These are phyloP conservation scores for Lavandula angustifolia DNA, from an alignment of 257 asterid species.

Conservation along the genomic window DNA sequence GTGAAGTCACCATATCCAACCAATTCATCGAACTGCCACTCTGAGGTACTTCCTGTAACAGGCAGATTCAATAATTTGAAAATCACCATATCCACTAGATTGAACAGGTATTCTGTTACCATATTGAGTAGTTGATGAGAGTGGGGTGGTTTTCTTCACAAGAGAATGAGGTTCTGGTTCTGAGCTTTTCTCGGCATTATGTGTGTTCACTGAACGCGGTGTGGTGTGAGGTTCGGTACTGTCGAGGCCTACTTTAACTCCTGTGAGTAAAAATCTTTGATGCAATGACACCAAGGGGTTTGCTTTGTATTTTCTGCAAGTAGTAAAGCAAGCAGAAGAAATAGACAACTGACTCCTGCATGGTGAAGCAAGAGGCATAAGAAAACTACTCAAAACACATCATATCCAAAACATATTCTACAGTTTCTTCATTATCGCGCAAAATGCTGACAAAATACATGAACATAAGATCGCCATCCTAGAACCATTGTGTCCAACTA, in stretches of 20 bases:
- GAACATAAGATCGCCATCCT: too few species aligned
- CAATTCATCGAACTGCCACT: constrained; percentile 84
- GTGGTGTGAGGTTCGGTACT: constrained; percentile 59
- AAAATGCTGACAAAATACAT: too few species aligned
- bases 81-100: constrained; percentile 34
- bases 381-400: constrained; percentile 20
- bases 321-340: constrained; percentile 95
- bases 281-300: constrained; percentile 71
- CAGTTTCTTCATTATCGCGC: too few species aligned
- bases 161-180: constrained; percentile 45
- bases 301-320: constrained; percentile 72
- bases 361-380: constrained; percentile 3
- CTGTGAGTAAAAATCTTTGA: constrained; percentile 81
- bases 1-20: constrained; percentile 59
- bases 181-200: constrained; percentile 41
- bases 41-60: constrained; percentile 61
- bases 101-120: constrained; percentile 44
- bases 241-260: constrained; percentile 87
- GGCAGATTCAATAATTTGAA: constrained; percentile 39
- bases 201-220: constrained; percentile 43
- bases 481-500: too few species aligned
- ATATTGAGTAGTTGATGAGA: constrained; percentile 42
- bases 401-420: too few species aligned
- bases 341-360: constrained; percentile 84
- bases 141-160: constrained; percentile 36